A percentile compares a stretch with the other conserved stretches of the same genome.
Conservation (phyloP, 805 yeast genomes). For the Wickerhamia fluorescens region DNA sequence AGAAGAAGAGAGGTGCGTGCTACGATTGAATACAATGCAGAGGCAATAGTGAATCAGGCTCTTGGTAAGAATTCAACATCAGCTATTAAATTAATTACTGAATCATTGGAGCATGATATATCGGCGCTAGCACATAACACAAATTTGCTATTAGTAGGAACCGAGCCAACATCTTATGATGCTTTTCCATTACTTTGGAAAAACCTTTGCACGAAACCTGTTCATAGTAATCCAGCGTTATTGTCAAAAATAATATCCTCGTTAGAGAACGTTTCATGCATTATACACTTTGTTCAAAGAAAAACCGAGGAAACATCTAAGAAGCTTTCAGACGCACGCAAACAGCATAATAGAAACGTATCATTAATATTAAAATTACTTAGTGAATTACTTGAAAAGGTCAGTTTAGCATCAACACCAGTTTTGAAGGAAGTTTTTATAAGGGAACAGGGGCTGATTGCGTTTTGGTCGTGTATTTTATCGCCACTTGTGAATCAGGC, state of each 20-base stretch:
- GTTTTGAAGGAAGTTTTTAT: slow-evolving; percentile 16
- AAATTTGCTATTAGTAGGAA: slow-evolving; percentile 10
- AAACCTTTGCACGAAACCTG: slow-evolving; percentile 8
- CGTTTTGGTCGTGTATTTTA: slow-evolving; percentile 70
- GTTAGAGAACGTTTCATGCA: slow-evolving; percentile 12
- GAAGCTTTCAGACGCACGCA: slow-evolving; percentile 16
- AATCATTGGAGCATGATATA: slow-evolving; percentile 14
- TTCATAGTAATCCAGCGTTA: slow-evolving; percentile 8
- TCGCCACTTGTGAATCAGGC: slow-evolving; percentile 63
- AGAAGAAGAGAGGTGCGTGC: slow-evolving; percentile 43
- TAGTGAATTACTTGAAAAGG: slow-evolving; percentile 20
- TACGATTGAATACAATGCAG: slow-evolving; percentile 39
- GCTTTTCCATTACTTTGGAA: slow-evolving; percentile 28
- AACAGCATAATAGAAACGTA: slow-evolving; percentile 26
- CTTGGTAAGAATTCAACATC: slow-evolving; percentile 3
- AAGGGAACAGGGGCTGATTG: slow-evolving; percentile 38
- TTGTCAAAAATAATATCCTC: slow-evolving; percentile 6
- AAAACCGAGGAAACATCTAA: slow-evolving; percentile 14
- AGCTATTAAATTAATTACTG: slow-evolving; percentile 7
- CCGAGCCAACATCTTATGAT: slow-evolving; percentile 24
- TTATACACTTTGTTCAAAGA: slow-evolving; percentile 17
- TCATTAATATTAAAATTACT: slow-evolving; percentile 13
- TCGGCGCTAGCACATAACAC: slow-evolving; percentile 20
- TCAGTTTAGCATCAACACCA: slow-evolving; percentile 24
- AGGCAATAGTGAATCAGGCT: slow-evolving; percentile 18